Percentiles rank a stretch among this genome's conserved stretches.
These are phyloP conservation scores for Caloboletus firmus DNA, from an alignment of 1,284 basidiomycete genomes.

Conservation along the genomic window DNA sequence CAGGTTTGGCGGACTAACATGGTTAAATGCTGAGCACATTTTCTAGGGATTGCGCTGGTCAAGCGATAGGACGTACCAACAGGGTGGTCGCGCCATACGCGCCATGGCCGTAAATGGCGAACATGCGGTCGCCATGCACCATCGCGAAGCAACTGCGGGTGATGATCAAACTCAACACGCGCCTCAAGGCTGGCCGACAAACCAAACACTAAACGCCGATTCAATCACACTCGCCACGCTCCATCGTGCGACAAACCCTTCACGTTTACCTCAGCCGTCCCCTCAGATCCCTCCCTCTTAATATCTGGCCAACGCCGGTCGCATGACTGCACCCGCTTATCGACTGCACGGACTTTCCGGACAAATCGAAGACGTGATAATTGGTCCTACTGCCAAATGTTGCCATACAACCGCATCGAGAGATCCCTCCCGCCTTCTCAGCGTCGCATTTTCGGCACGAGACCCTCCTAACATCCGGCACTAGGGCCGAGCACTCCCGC, in stretches of 20 bases:
- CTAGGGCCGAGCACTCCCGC: conserved; percentile 11
- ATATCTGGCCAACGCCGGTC: conserved; percentile 7
- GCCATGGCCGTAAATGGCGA: conserved; percentile 21
- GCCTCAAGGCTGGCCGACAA: conserved; percentile 30
- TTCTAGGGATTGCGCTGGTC: background rate
- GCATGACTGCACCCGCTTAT: conserved; percentile 14
- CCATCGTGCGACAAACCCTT: conserved; percentile 17
- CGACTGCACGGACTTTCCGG: conserved; percentile 25
- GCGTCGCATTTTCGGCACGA: conserved; percentile 20
- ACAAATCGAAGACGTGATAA: conserved; percentile 37
- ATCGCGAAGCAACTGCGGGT: conserved; percentile 21
- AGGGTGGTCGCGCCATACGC: conserved; percentile 9
- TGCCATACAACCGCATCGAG: conserved; percentile 4
- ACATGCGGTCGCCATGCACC: conserved; percentile 33
- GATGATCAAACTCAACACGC: conserved; percentile 25
- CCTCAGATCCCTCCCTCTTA: conserved; percentile 7
- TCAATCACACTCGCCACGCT: conserved; percentile 17
- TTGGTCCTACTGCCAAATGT: conserved; percentile 9
- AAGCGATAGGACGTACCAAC: conserved; percentile 20
- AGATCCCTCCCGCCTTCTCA: conserved; percentile 18
- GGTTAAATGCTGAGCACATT: conserved; percentile 4
- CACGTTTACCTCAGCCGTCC: conserved; percentile 33
- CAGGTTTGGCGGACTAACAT: background rate
- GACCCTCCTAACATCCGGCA: conserved; percentile 20
- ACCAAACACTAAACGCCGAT: conserved; percentile 19